Evolutionary conservation across 1,139 yeast genomes (phyloP).

Genomic region (Torulaspora pretoriensis): DNA sequence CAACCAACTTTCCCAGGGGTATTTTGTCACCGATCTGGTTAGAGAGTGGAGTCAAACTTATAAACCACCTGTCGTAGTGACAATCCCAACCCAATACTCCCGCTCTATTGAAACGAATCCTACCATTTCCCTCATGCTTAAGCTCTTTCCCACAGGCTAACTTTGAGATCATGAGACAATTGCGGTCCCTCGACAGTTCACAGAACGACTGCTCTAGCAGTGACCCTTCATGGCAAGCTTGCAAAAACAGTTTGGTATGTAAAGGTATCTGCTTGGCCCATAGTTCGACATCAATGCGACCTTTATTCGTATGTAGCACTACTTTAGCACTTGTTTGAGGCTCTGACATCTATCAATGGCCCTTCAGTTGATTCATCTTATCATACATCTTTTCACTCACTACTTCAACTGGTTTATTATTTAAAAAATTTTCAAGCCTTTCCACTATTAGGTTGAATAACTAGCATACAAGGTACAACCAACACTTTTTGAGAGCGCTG

Average conservation of each 20-base stretch:
- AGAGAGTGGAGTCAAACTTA: constrained; percentile 24
- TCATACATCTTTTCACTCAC: background rate
- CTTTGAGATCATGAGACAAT: constrained; percentile 4
- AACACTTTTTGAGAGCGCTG: background rate
- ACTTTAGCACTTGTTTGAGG: constrained; percentile 64
- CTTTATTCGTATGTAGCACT: constrained; percentile 53
- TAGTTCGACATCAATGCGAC: constrained; percentile 55
- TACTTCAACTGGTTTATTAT: background rate
- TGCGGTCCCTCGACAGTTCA: constrained; percentile 4
- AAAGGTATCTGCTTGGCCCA: constrained; percentile 71
- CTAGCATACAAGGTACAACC: background rate
- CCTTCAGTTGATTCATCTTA: background rate
- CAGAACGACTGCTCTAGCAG: constrained; percentile 5
- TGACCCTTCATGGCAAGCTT: constrained; percentile 42
- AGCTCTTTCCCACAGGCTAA: constrained; percentile 15
- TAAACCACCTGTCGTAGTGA: constrained; percentile 29
- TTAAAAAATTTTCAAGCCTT: constrained; percentile 3
- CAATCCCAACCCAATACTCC: constrained; percentile 56
- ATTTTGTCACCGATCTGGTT: constrained; percentile 35
- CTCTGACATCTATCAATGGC: constrained; percentile 36
- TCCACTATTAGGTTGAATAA: background rate
- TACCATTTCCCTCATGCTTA: constrained; percentile 49
- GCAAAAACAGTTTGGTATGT: constrained; percentile 47
- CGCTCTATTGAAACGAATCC: constrained; percentile 51
- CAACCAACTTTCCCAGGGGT: constrained; percentile 59